Evolutionary conservation across 805 yeast genomes (phyloP), one percentile per base, ranked within the genome.

Genomic region (Soucietia sequanensis): DNA sequence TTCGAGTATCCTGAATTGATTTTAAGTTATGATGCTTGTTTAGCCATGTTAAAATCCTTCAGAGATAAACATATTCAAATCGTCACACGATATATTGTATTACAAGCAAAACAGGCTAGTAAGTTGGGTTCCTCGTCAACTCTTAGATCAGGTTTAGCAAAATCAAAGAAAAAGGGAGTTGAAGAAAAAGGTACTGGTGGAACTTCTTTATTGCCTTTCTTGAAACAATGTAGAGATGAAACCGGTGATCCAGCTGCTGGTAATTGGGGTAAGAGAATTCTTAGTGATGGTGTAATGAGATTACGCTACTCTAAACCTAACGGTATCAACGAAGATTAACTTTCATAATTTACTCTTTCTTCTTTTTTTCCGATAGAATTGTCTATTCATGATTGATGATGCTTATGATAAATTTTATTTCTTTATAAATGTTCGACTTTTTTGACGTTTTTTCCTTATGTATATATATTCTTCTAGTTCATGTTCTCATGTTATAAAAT

Each of bases 211-310:
- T 74, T 90, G 39, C 96, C 96, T 18, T 91, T 90, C 64, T 72
- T 90, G 56, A 90, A 89, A 60, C 97, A 91, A 60, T 91, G 96
- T 48, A 76, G 97, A 58, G 97, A 90, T 62, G 97, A 90, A 57
- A 90, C 96, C 2, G 95, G 95, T 27, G 93, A 84, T 48, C 78
- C 89, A 9, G 96, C 96, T 15, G 96, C 95, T 17, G 91, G 96
- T 37, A 74, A 68, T 31, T 89, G 97, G 97, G 96, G 95, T 55
- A 78, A 78, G 53, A 72, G 91, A 42, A 68, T 82, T 17, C 65
- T 82, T 35, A 74, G 79, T 35, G 75, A 76, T 41, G 81, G 81
- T 7, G 72, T 67, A 5, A 65, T 67, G 71, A 54, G 66, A 37
- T 50, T 68, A 35, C 58, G 52, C 33, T 64, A 60, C 43, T 62